These are phyloP conservation scores for Monilinia fructicola DNA, from an alignment of 2,329 filamentous ascomycete genomes.

Conservation along the genomic window DNA sequence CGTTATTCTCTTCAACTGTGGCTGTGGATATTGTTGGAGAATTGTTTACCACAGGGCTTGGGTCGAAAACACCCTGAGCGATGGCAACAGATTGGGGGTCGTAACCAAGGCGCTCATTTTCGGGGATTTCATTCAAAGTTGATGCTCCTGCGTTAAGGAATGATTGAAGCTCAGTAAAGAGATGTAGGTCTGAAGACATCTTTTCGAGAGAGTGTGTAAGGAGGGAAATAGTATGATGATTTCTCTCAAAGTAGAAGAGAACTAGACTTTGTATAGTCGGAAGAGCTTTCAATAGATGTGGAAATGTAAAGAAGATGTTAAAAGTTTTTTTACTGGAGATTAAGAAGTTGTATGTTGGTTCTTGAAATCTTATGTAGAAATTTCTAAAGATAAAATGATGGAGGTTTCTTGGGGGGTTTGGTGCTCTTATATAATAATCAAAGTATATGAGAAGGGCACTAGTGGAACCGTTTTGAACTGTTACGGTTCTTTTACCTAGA, in stretches of 20 bases:
- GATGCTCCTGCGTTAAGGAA: no score
- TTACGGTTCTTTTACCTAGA: neutral
- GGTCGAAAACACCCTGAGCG: neutral
- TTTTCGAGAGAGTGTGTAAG: no score
- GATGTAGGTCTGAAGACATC: no score
- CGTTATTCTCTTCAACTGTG: neutral
- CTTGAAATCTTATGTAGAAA: neutral
- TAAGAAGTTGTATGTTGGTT: neutral
- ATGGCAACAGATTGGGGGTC: no score
- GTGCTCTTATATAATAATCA: neutral
- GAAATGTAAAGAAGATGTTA: neutral
- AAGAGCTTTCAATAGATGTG: neutral
- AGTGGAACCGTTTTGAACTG: neutral
- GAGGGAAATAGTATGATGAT: neutral
- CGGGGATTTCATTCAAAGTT: no score
- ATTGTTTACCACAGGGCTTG: neutral
- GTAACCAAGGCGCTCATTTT: no score
- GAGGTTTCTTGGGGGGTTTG: neutral
- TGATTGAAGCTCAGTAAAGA: no score
- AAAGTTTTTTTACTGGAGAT: neutral
- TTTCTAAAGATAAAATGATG: neutral
- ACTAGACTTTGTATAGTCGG: neutral
- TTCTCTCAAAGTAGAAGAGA: neutral
- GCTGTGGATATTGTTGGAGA: no score
- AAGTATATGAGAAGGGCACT: neutral